Evolutionary conservation across 2,329 filamentous ascomycete species (phyloP), one percentile per base, ranked within the genome.

Genomic region (Ophiostoma sp.): DNA sequence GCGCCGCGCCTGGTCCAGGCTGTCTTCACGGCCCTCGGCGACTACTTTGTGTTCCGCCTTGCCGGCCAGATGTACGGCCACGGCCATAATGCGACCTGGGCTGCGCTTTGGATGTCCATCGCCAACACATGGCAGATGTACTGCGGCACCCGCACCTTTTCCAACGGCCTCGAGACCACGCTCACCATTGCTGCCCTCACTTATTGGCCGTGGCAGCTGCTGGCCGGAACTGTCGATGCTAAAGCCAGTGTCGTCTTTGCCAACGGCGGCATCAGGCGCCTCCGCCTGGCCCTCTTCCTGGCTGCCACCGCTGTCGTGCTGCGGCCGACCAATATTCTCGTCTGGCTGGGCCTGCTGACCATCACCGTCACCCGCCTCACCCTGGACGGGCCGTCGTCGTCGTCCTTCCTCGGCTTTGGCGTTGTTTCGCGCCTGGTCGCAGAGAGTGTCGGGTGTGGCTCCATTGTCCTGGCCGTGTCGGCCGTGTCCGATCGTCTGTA

Each of bases 41-140:
- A 99, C 80, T 95, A 89, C 80, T 96, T 90, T 78, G 95, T 93
- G 6, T 97, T 92, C 90, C 90, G 89, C 75, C 83, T 98, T 65
- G 91, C 92, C 39, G 84, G 86, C 74, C 87, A 84, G 72, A 82
- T 94, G 33, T 95, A 93, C 77, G 93, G 92, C 57, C 79, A 79
- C 44, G 83, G 84, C 69, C 90, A 85, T 77, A 83, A 84, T 75
- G 83, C 85, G 65, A 85, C 92, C 65, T 89, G 87, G 82, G 87
- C 89, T 73, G 86, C 90, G 89, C 82, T 96, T 65, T 84, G 86
- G 71, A 84, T 95, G 80, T 89, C 88, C 3, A 79, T 91, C 62
- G 82, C 89, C 76, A 96, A 89, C 79, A 92, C 95, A 7, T 99
- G 95, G 93, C 93, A 97, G 78, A 98, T 92, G 92, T 98, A 95